These are phyloP conservation scores for Aspergillus sp. DNA, from an alignment of 2,329 filamentous ascomycete genomes.

Conservation along the genomic window DNA sequence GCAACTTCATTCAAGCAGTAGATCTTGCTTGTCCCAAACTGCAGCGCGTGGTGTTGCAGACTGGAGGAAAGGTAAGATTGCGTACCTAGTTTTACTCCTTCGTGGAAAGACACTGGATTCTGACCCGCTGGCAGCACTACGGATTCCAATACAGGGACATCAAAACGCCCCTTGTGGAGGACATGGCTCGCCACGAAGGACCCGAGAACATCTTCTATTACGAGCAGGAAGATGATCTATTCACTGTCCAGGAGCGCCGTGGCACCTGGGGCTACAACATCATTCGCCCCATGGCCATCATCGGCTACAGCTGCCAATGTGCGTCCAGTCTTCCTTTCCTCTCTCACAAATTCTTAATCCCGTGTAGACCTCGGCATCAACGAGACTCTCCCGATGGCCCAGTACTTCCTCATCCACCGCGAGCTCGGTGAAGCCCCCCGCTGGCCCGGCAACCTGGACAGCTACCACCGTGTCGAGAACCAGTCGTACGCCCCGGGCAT, in stretches of 20 bases:
- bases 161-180: constrained; percentile 16
- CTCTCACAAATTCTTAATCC: no score
- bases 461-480: constrained; percentile 1
- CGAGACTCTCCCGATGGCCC: constrained; percentile 5
- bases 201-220: constrained; percentile 2
- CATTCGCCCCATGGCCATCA: constrained; percentile 2
- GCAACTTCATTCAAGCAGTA: constrained; percentile 3
- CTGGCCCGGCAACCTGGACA: constrained; percentile 3
- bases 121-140: constrained; percentile 20
- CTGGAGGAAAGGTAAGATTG: constrained; percentile 7
- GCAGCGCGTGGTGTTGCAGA: constrained; percentile 1
- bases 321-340: no score
- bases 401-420: constrained; percentile 7
- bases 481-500: constrained; percentile 1
- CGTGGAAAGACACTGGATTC: no score
- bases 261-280: constrained; percentile 3
- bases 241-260: neutral
- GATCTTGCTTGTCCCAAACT: constrained; percentile 1
- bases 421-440: neutral
- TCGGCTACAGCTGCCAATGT: constrained; percentile 1
- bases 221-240: constrained; percentile 1
- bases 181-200: constrained; percentile 2
- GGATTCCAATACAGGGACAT: constrained; percentile 23
- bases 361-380: constrained; percentile 7
- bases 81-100: neutral